Evolutionary conservation across 352 stramenopile genomes (phyloP), one percentile per base, ranked within the genome.

Genomic region (Phytophthora fragariae): DNA sequence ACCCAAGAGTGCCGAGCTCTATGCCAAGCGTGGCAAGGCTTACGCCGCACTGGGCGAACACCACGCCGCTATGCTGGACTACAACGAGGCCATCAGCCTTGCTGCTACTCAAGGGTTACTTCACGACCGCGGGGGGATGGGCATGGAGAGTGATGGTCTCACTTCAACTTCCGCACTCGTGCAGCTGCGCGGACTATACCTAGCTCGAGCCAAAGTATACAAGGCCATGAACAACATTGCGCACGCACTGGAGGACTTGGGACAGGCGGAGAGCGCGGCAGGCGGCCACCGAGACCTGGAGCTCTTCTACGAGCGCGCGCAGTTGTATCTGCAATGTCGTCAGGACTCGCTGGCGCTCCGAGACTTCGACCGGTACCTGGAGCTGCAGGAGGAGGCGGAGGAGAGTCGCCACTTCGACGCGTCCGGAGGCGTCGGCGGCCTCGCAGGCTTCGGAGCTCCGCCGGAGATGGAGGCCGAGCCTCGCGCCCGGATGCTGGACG

Each of bases 341-440:
- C 81, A 92, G 47, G 71, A 83, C 10, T 15, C 53, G 8, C 70
- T 88, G 7, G 87, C 87, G 15, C 58, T 93, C 46, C 57, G 70
- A 8, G 87, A 92, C 46, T 75, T 92, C n/a, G 84, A 92, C 67
- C 75, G 75, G n/a, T 89, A 91, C 56, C 64, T 93, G 19, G 85
- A 94, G 64, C 63, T 94, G 31, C 84, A 91, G 54, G 81, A 90
- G 66, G 83, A 86, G 65, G 68, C 72, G 56, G 60, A 77, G 19
- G 72, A 71, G 46, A 71, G 60, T 46, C 71, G 75, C n/a, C 75
- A 82, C 62, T 82, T 82, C 58, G 75, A 82, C 17, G 75, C 75
- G 8, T 82, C 75, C 0, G 75, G 75, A 24, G 75, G 75, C 10
- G 71, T 82, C 0, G 75, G 75, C 15, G 75, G 67, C 7, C 67